Percentiles rank a stretch among this genome's conserved stretches.
Evolutionary conservation across 495 filamentous ascomycete genomes (phyloP).

Genomic region (Immersiella caudata): DNA sequence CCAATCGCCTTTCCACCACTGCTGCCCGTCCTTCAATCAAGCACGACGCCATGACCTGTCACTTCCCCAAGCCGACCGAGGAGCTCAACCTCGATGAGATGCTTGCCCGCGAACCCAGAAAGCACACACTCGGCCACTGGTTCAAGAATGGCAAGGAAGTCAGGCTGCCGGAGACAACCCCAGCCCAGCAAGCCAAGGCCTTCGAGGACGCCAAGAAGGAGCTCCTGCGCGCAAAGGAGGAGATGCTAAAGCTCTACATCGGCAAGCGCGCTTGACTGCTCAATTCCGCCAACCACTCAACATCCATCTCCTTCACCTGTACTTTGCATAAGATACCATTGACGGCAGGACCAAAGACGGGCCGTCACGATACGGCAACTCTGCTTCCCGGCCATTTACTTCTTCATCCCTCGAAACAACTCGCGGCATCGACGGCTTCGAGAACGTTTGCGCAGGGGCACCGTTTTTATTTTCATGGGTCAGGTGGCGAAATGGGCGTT

Average conservation of each 20-base stretch:
- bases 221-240: conserved; percentile 35
- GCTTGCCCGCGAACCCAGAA: conserved; percentile 42
- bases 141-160: conserved; percentile 38
- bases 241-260: conserved; percentile 10
- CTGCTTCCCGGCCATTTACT: not conserved
- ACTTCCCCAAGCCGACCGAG: conserved; percentile 37
- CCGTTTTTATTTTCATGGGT: not conserved
- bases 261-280: not conserved
- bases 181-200: conserved; percentile 34
- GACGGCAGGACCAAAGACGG: not conserved
- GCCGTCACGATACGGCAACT: not conserved
- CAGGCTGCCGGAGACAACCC: conserved; percentile 8
- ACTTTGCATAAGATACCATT: conserved; percentile 1
- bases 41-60: conserved; percentile 32
- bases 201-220: conserved; percentile 45
- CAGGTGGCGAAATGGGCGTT: not conserved
- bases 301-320: not conserved
- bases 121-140: conserved; percentile 43
- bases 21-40: conserved; percentile 23
- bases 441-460: not conserved
- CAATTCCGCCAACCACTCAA: not conserved
- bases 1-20: conserved; percentile 17
- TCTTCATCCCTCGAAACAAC: not conserved
- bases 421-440: not conserved
- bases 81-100: conserved; percentile 45